Percentiles rank a stretch among this genome's conserved stretches.
Conservation (phyloP, 345 rosid genomes). For the Aquilaria sinensis region DNA sequence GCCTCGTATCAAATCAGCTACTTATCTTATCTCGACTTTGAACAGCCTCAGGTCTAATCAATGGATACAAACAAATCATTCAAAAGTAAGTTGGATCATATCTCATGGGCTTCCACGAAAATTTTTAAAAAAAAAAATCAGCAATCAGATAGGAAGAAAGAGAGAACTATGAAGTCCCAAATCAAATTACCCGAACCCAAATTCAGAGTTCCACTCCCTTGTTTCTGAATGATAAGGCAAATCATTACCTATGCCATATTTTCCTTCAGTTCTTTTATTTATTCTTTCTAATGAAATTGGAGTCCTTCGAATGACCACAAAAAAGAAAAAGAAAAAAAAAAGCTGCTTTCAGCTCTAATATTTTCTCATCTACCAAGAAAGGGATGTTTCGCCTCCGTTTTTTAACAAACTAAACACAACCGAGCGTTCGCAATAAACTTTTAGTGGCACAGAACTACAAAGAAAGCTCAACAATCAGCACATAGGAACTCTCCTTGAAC, state of each 20-base stretch:
- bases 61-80: not conserved
- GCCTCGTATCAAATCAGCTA: conserved; percentile 3
- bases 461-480: no score
- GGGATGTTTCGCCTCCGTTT: no score
- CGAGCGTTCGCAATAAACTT: no score
- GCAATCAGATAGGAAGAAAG: not conserved
- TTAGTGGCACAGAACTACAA: no score
- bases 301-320: not conserved
- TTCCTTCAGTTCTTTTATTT: not conserved
- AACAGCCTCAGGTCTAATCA: not conserved
- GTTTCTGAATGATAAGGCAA: not conserved
- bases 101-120: not conserved
- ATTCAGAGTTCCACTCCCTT: not conserved
- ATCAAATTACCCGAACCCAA: not conserved
- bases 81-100: not conserved
- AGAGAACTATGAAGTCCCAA: not conserved
- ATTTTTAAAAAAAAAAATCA: not conserved
- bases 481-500: no score
- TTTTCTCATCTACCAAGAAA: not conserved
- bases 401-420: no score
- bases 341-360: not conserved
- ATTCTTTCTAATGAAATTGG: not conserved
- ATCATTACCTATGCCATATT: not conserved
- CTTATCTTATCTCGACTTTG: not conserved
- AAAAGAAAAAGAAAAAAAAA: not conserved